Conservation (phyloP, 257 asterid genomes). For the Primulina eburnea region DNA sequence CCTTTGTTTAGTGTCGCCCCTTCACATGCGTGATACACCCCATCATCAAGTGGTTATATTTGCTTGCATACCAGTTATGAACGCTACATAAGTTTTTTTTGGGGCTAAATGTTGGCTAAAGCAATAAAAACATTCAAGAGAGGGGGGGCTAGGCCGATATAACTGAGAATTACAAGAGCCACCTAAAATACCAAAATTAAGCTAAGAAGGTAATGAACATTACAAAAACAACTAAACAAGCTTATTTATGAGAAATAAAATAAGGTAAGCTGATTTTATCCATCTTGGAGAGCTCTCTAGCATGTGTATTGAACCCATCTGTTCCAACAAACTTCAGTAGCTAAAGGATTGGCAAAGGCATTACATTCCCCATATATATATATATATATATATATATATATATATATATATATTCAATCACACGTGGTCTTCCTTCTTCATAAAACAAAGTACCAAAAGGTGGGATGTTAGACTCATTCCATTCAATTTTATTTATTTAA, state of each 20-base stretch:
- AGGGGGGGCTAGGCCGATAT: neutral
- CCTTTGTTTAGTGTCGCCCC: conserved; percentile 58
- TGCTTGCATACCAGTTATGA: neutral
- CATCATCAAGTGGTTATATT: neutral
- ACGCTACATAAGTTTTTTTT: neutral
- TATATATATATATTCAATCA: no score
- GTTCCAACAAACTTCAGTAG: no score
- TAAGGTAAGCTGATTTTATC: no score
- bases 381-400: no score
- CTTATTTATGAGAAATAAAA: neutral
- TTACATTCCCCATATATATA: no score
- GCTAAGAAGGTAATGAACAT: neutral
- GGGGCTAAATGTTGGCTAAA: no score
- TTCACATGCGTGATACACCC: conserved; percentile 11
- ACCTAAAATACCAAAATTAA: neutral
- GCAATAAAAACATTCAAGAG: neutral
- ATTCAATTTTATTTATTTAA: neutral
- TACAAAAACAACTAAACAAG: neutral
- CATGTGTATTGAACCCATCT: no score
- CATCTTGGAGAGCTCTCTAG: no score
- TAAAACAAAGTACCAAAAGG: neutral
- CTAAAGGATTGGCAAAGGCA: no score
- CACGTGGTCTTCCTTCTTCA: neutral
- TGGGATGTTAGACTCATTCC: neutral
- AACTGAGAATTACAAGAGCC: neutral